Evolutionary conservation across 495 filamentous ascomycete genomes (phyloP).

Genomic region (Cenococcum geophilum): DNA sequence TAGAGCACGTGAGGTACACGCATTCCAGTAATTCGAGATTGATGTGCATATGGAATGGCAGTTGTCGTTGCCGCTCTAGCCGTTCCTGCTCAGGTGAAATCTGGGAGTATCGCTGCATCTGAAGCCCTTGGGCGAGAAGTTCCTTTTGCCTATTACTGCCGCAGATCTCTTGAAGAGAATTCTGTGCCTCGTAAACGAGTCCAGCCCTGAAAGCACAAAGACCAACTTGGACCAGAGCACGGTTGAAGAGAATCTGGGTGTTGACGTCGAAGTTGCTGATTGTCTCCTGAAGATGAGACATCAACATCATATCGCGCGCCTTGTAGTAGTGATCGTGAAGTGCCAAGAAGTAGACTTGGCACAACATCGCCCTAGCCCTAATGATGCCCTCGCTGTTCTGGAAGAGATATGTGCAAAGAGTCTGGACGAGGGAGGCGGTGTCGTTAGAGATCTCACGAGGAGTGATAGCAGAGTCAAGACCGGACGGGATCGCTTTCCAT

Average conservation of each 20-base stretch:
- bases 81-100: constrained; percentile 96
- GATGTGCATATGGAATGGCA: constrained; percentile 99
- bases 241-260: constrained; percentile 98
- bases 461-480: constrained; percentile 73
- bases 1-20: constrained; percentile 96
- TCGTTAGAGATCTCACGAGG: constrained; percentile 58
- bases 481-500: constrained; percentile 73
- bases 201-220: constrained; percentile 97
- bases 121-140: constrained; percentile 92
- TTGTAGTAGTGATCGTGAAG: constrained; percentile 96
- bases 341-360: constrained; percentile 96
- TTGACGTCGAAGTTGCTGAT: constrained; percentile 91
- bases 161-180: constrained; percentile 93
- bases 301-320: constrained; percentile 96
- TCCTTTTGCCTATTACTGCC: constrained; percentile 97
- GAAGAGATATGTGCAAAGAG: constrained; percentile 92
- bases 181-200: constrained; percentile 95
- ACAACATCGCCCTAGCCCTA: constrained; percentile 92
- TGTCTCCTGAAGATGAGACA: constrained; percentile 97
- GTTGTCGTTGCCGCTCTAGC: constrained; percentile 88
- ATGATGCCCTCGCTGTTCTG: constrained; percentile 89
- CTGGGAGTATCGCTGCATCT: constrained; percentile 91
- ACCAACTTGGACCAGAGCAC: constrained; percentile 93
- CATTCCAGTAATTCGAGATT: constrained; percentile 97
- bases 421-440: constrained; percentile 69